phyloP scores from a whole-genome alignment of 2,329 filamentous ascomycete species.

The Arthrinium phaeospermum region DNA sequence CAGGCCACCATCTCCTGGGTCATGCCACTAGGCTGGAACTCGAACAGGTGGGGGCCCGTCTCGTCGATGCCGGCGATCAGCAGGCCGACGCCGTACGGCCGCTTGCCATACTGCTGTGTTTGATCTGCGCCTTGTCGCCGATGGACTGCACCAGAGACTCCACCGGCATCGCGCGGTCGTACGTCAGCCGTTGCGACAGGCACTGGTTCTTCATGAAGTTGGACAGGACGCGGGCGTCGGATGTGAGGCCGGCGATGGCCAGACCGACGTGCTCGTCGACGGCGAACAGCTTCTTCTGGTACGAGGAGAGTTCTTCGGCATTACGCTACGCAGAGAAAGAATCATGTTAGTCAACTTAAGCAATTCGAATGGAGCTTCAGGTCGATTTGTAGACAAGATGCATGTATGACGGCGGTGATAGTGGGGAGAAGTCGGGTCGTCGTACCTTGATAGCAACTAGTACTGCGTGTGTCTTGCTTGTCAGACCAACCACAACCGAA shows the following conservation, averaged over 20 bases:
- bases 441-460: conserved; percentile 93
- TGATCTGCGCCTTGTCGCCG: conserved; percentile 94
- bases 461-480: conserved; percentile 97
- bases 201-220: conserved; percentile 99
- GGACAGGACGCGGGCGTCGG: conserved; percentile 96
- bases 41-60: conserved; percentile 92
- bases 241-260: conserved; percentile 94
- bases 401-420: not conserved
- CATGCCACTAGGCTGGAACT: conserved; percentile 96
- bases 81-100: conserved; percentile 93
- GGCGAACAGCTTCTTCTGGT: conserved; percentile 98
- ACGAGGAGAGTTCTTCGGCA: conserved; percentile 98
- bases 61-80: conserved; percentile 94
- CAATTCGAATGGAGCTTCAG: not conserved
- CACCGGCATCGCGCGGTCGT: conserved; percentile 90
- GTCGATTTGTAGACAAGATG: conserved; percentile 14
- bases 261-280: conserved; percentile 96
- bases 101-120: conserved; percentile 97
- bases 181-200: conserved; percentile 92
- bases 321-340: conserved; percentile 71
- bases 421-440: not conserved
- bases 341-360: not conserved
- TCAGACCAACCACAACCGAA: conserved; percentile 94
- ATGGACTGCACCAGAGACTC: conserved; percentile 90
- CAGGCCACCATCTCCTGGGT: conserved; percentile 97